Evolutionary conservation across 495 filamentous ascomycete species (phyloP), one percentile per base, ranked within the genome.

Genomic region (Neurospora tetrasperma): DNA sequence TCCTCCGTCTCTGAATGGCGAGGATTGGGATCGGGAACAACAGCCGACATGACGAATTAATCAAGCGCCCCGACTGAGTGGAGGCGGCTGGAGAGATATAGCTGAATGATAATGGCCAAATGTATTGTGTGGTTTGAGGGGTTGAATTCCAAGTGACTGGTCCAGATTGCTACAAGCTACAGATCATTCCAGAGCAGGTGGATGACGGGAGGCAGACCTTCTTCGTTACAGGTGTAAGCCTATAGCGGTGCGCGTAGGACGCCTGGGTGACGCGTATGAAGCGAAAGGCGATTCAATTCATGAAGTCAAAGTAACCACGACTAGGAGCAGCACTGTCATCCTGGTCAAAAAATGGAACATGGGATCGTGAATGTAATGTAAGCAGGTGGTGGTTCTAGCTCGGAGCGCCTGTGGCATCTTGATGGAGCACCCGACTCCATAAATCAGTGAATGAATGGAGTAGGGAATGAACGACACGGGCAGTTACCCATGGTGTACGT

Each of bases 1-100:
- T 83, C 80, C 80, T 96, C 92, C 59, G 84, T 80, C 40, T 89
- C 70, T 40, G 79, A 75, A 40, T 79, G 31, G 31, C 11, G 54
- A 66, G 54, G 31, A 14, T 35, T 35, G 35, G 54, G 31, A 66
- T 66, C 54, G 54, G 12, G 54, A 38, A 66, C 27, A 66, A 35
- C 12, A 66, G 54, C 54, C 54, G 54, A 66, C 54, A 66, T 66
- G 31, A 18, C 14, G 27, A 38, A 18, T 18, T 3, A 18, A 14
- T 66, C 4, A 14, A 66, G 54, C 27, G 27, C 14, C 27, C 6
- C 54, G 54, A 23, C 46, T 54, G 46, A 4, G 16, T 62, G 27
- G 27, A 62, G 54, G 48, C 11, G 23, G 23, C 54, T 66, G 54
- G 27, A 38, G 54, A 38, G 27, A 16, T 35, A 35, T 38, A 18